phyloP scores from a whole-genome alignment of 192 early-diverging fungal genomes.

The Coemansia sp. region DNA sequence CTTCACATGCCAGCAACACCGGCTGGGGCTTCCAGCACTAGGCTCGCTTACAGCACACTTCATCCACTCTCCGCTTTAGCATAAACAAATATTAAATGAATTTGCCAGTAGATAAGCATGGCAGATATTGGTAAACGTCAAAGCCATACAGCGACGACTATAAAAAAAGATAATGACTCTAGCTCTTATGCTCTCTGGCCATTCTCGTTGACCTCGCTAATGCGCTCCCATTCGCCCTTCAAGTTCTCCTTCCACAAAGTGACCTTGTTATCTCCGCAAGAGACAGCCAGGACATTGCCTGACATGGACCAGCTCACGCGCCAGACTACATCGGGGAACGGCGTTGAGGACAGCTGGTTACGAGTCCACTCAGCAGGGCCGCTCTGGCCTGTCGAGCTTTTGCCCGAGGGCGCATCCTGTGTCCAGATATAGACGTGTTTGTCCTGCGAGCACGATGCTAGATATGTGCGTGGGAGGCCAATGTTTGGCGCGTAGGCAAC shows the following conservation, averaged over 20 bases:
- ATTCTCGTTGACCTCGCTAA: slow-evolving; percentile 70
- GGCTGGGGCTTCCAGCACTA: slow-evolving; percentile 13
- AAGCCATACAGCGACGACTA: not conserved
- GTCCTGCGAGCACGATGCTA: slow-evolving; percentile 98
- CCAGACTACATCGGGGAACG: slow-evolving; percentile 98
- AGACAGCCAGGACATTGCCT: slow-evolving; percentile 95
- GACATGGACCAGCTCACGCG: slow-evolving; percentile 95
- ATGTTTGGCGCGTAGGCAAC: slow-evolving; percentile 96
- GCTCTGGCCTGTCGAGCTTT: slow-evolving; percentile 19
- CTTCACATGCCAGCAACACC: slow-evolving; percentile 8
- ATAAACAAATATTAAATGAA: not conserved
- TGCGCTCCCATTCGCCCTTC: slow-evolving; percentile 86
- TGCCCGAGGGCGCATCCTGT: slow-evolving; percentile 62
- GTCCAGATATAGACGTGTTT: slow-evolving; percentile 96
- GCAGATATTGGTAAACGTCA: slow-evolving; percentile 7
- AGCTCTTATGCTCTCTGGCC: slow-evolving; percentile 30
- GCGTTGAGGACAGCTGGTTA: slow-evolving; percentile 67
- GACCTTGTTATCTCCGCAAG: slow-evolving; percentile 95
- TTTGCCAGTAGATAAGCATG: not conserved
- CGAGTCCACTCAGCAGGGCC: slow-evolving; percentile 69
- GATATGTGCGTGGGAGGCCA: slow-evolving; percentile 83
- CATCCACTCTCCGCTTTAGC: not conserved
- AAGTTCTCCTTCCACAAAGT: slow-evolving; percentile 96
- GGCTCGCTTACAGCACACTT: not conserved
- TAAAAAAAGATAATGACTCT: not conserved